These are phyloP conservation scores for Aspergillus sp. DNA, from an alignment of 2,329 filamentous ascomycete genomes.

Conservation along the genomic window DNA sequence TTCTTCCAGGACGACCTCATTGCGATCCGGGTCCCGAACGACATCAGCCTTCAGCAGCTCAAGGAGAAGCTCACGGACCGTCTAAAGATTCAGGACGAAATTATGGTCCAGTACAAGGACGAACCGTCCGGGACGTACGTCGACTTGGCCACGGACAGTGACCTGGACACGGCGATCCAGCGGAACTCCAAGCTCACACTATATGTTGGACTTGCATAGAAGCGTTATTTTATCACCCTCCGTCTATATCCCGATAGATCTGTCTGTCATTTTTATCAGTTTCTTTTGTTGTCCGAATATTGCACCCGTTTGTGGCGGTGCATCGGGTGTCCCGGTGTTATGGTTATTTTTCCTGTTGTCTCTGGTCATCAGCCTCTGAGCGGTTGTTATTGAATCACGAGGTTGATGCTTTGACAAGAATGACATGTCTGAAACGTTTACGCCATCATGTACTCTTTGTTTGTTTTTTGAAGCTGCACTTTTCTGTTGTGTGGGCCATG, in stretches of 20 bases:
- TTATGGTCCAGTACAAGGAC: conserved; percentile 83
- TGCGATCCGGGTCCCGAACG: conserved; percentile 80
- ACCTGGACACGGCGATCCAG: conserved; percentile 76
- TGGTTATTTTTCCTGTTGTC: conserved; percentile 18
- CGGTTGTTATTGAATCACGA: conserved; percentile 26
- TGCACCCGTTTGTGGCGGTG: conserved; percentile 9
- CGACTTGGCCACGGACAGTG: conserved; percentile 74
- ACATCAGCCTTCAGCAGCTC: conserved; percentile 75
- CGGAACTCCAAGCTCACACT: conserved; percentile 86
- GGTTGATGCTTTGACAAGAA: conserved; percentile 34
- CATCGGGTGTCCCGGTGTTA: conserved; percentile 21
- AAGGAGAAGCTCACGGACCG: conserved; percentile 83
- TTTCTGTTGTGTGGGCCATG: conserved; percentile 16
- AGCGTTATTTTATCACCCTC: conserved; percentile 1
- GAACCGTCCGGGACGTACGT: conserved; percentile 75
- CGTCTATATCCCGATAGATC: conserved; percentile 16
- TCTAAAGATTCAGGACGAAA: conserved; percentile 73
- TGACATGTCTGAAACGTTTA: conserved; percentile 34
- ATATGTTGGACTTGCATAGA: conserved; percentile 54
- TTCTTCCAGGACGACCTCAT: conserved; percentile 91
- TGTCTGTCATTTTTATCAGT: conserved; percentile 13
- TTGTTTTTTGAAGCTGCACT: conserved; percentile 15
- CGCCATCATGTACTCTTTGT: conserved; percentile 33
- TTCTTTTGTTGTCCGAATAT: neutral
- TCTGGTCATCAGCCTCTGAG: conserved; percentile 24